These are phyloP conservation scores for Terana coerulea DNA, from an alignment of 768 basidiomycete genomes.

Conservation along the genomic window DNA sequence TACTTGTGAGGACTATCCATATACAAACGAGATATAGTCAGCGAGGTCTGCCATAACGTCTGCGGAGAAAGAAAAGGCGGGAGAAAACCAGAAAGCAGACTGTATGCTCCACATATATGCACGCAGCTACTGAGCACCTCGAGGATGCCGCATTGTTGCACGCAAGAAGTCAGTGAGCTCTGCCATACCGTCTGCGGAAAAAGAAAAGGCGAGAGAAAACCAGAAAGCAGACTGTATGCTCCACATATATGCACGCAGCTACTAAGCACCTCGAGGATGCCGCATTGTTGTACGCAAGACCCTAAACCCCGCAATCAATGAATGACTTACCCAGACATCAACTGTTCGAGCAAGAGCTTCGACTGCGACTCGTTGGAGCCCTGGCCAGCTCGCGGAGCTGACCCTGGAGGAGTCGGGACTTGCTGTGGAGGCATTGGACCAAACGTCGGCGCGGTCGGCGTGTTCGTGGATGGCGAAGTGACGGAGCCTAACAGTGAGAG, in stretches of 20 bases:
- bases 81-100: neutral
- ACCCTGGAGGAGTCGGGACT: constrained; percentile 66
- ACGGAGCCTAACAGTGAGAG: constrained; percentile 62
- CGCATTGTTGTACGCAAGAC: neutral
- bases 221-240: neutral
- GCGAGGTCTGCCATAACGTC: constrained; percentile 4
- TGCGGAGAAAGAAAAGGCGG: neutral
- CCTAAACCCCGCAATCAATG: too few species aligned
- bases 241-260: neutral
- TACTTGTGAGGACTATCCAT: constrained; percentile 12
- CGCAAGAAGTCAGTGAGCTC: constrained; percentile 8
- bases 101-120: neutral
- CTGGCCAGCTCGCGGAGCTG: constrained; percentile 48
- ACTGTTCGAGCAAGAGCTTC: constrained; percentile 72
- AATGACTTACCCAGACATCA: constrained; percentile 71
- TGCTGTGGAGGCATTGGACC: constrained; percentile 46
- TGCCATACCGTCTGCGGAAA: neutral
- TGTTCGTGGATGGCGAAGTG: constrained; percentile 32
- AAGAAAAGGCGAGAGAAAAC: neutral
- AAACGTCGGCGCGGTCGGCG: constrained; percentile 20
- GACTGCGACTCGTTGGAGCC: constrained; percentile 62
- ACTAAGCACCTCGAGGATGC: neutral
- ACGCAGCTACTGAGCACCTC: neutral
- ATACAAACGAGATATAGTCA: constrained; percentile 4
- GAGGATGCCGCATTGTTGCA: neutral